These are phyloP conservation scores for Metarhizium anisopliae DNA, from an alignment of 2,329 filamentous ascomycete species.

Conservation along the genomic window DNA sequence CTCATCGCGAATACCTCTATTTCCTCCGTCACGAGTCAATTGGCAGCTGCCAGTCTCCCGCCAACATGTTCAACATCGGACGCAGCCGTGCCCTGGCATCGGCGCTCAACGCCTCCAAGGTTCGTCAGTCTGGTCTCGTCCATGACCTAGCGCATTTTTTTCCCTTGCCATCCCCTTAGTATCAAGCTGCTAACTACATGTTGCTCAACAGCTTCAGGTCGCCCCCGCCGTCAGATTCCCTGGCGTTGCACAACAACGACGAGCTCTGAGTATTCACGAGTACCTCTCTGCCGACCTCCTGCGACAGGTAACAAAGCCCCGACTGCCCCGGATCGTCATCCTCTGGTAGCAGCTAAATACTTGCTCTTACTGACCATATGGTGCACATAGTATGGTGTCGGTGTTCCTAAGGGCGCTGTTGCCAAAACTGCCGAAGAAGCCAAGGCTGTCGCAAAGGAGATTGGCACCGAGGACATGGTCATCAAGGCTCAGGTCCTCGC, in stretches of 20 bases:
- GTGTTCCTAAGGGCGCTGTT: conserved; percentile 82
- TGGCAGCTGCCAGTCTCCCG: conserved; percentile 10
- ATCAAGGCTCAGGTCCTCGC: conserved; percentile 99
- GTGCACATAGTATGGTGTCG: conserved; percentile 71
- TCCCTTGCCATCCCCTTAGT: conserved; percentile 8
- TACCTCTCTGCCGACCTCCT: conserved; percentile 93
- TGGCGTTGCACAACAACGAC: conserved; percentile 66
- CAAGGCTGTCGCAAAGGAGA: conserved; percentile 80
- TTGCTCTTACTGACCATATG: conserved; percentile 8
- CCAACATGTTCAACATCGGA: conserved; percentile 78
- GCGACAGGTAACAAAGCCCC: conserved; percentile 46
- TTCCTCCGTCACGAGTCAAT: conserved; percentile 9
- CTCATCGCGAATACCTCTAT: conserved; percentile 10
- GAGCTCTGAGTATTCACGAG: conserved; percentile 94
- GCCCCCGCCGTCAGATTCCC: conserved; percentile 47
- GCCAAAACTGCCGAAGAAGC: conserved; percentile 79
- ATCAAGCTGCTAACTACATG: conserved; percentile 5
- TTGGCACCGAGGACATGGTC: conserved; percentile 93
- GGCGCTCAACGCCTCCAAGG: conserved; percentile 70
- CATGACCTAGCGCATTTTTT: conserved; percentile 6
- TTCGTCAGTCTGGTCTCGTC: conserved; percentile 31
- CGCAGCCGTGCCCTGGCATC: conserved; percentile 73
- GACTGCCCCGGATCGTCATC: conserved; percentile 1
- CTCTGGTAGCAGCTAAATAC: not conserved
- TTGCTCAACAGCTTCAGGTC: conserved; percentile 17